Conservation (phyloP, 1,284 basidiomycete species). For the Puccinia brachypodii region DNA sequence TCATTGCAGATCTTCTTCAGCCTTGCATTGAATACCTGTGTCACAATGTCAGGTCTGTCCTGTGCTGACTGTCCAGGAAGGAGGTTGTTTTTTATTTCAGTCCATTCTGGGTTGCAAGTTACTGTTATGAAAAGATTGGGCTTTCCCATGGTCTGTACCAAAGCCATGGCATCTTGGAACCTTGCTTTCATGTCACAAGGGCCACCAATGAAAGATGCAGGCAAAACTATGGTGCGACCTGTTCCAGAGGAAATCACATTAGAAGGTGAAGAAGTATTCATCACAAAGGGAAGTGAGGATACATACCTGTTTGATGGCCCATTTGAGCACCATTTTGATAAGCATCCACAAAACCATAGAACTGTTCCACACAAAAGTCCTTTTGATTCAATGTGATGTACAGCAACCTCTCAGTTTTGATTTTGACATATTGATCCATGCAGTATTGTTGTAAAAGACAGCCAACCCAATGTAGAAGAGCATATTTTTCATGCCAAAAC, state of each 20-base stretch:
- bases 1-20: too few species aligned
- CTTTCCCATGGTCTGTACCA: slow-evolving; percentile 55
- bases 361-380: not conserved
- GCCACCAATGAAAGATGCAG: slow-evolving; percentile 58
- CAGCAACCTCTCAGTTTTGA: not conserved
- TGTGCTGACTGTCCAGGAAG: not conserved
- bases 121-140: slow-evolving; percentile 60
- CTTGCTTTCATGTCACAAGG: slow-evolving; percentile 57
- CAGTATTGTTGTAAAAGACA: not conserved
- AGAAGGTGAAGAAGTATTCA: too few species aligned
- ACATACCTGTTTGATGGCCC: too few species aligned
- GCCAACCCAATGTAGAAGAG: not conserved
- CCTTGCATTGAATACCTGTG: too few species aligned
- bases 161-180: slow-evolving; percentile 58
- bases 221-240: too few species aligned
- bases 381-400: not conserved
- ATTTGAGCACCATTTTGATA: too few species aligned
- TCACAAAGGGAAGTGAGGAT: too few species aligned
- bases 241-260: too few species aligned
- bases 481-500: not conserved
- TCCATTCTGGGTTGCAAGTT: slow-evolving; percentile 59
- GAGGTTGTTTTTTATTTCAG: not conserved
- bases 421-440: not conserved
- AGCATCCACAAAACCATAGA: not conserved
- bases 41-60: too few species aligned